These are phyloP conservation scores for Ustilago crameri DNA, from an alignment of 1,284 basidiomycete species.

Conservation along the genomic window DNA sequence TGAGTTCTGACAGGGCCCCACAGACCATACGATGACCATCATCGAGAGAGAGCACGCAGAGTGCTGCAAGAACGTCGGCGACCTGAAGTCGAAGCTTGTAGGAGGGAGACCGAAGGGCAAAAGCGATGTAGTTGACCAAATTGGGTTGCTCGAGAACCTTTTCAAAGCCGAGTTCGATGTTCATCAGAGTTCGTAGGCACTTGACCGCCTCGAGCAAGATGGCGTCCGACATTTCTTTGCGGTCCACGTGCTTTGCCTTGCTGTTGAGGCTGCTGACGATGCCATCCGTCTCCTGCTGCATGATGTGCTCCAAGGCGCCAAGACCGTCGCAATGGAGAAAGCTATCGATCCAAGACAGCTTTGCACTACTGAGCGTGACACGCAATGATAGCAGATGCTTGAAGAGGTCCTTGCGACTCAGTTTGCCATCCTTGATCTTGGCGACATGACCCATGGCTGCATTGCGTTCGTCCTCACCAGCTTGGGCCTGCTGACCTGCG, in stretches of 20 bases:
- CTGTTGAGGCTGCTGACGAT: slow-evolving; percentile 20
- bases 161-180: slow-evolving; percentile 83
- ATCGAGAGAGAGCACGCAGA: slow-evolving; percentile 79
- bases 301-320: slow-evolving; percentile 69
- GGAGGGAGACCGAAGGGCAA: slow-evolving; percentile 75
- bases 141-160: slow-evolving; percentile 76
- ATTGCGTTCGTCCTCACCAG: slow-evolving; percentile 15
- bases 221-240: slow-evolving; percentile 58
- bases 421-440: slow-evolving; percentile 36
- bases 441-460: slow-evolving; percentile 29
- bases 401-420: slow-evolving; percentile 67
- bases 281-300: slow-evolving; percentile 48
- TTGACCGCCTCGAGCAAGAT: slow-evolving; percentile 72
- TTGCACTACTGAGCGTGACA: slow-evolving; percentile 84
- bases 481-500: slow-evolving; percentile 9
- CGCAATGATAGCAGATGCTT: slow-evolving; percentile 86
- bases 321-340: slow-evolving; percentile 79
- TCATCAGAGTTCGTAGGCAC: slow-evolving; percentile 83
- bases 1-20: slow-evolving; percentile 81
- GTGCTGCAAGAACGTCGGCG: slow-evolving; percentile 82
- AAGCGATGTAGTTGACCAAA: slow-evolving; percentile 79
- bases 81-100: slow-evolving; percentile 78
- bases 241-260: slow-evolving; percentile 28
- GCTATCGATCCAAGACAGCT: slow-evolving; percentile 80
- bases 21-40: slow-evolving; percentile 81